Evolutionary conservation across 1,284 basidiomycete genomes (phyloP), one percentile per base, ranked within the genome.

Genomic region (Mycena sp.): DNA sequence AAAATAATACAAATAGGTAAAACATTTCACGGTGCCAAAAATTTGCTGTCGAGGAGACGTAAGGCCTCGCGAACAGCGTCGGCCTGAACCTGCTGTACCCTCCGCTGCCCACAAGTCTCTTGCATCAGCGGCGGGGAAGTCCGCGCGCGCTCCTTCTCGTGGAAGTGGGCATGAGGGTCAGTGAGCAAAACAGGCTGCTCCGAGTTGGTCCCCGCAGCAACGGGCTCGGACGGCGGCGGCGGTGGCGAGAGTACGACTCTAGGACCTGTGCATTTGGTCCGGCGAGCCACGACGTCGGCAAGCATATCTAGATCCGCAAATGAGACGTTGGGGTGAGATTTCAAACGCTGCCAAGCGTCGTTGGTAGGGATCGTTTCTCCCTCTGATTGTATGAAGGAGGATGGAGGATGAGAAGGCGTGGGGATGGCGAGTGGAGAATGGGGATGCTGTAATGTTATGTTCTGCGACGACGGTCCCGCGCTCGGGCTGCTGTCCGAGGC

Each of bases 271-370:
- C 94, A 96, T 78, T 90, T 92, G 41, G 93, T 92, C 57, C 93
- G 87, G 61, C 94, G 90, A 2, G 94, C 93, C 30, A 97, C 95
- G 41, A 97, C 95, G 73, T 96, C 95, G 2, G 95, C 95, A 59
- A 97, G 87, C 50, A 96, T 85, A 0, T 90, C 84, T 60, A 97
- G 84, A 78, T 96, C 94, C 16, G 94, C 88, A 79, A 95, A 96
- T 56, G 90, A 88, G 65, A 93, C 91, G 75, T 96, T 96, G 1
- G 95, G 95, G 82, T 97, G 95, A 4, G 92, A 91, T 83, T 96
- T 96, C 75, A 97, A 85, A 74, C 92, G 91, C 67, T 88, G 90
- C 95, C 95, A 97, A 6, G 95, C 95, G 72, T 93, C 89, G 78
- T 94, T 92, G 57, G 92, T 93, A 22, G 94, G 89, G 64, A 97